These are phyloP conservation scores for Suillus tomentosus DNA, from an alignment of 768 basidiomycete species.

Conservation along the genomic window DNA sequence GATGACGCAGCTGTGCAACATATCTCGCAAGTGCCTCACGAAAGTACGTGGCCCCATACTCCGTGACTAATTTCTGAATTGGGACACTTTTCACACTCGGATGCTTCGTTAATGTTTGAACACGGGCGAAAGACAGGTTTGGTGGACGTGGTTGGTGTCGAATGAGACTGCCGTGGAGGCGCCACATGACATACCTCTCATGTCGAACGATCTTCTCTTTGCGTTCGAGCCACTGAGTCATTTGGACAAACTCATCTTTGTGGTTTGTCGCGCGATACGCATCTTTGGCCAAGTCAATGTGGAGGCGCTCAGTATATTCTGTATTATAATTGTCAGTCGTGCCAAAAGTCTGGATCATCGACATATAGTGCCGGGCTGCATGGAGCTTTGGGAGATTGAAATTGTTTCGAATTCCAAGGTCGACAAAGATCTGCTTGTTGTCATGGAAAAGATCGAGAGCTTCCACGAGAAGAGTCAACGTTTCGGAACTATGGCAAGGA, in stretches of 20 bases:
- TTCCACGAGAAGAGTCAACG: not conserved
- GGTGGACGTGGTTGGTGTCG: not conserved
- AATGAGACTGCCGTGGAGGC: not conserved
- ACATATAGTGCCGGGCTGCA: not conserved
- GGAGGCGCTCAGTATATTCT: not conserved
- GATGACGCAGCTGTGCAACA: not conserved
- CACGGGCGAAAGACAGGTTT: not conserved
- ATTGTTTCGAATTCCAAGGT: not conserved
- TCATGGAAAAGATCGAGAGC: not conserved
- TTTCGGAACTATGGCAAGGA: not conserved
- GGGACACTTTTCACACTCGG: not conserved
- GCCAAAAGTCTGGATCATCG: not conserved
- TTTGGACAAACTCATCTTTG: slow-evolving; percentile 1
- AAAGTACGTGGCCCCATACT: not conserved
- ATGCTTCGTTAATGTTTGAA: not conserved
- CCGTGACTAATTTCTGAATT: not conserved
- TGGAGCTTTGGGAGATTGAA: not conserved
- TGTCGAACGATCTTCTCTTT: not conserved
- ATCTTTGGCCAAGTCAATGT: not conserved
- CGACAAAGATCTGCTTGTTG: not conserved
- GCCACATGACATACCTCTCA: not conserved
- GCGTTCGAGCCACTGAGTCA: not conserved
- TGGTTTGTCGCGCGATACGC: too few species aligned
- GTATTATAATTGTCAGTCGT: not conserved
- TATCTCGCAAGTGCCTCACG: not conserved